phyloP scores from a whole-genome alignment of 2,329 filamentous ascomycete genomes.

The Cytospora piceicola region DNA sequence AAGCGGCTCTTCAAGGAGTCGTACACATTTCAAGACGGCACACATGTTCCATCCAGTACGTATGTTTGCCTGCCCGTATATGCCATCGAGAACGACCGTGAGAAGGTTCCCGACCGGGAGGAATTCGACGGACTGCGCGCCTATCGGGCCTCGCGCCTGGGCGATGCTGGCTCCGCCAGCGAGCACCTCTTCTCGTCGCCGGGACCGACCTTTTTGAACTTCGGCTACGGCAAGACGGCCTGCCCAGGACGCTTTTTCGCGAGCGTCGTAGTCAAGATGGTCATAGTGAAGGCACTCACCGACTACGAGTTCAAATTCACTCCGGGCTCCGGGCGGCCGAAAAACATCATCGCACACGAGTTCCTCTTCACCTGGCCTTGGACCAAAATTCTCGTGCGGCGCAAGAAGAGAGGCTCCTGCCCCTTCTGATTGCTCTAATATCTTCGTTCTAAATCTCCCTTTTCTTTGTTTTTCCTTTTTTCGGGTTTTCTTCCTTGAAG shows the following conservation, averaged over 20 bases:
- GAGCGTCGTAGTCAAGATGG: slow-evolving; percentile 38
- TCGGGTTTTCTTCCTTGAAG: too few species aligned
- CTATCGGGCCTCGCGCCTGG: slow-evolving; percentile 37
- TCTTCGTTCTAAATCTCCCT: background rate
- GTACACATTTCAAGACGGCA: slow-evolving; percentile 9
- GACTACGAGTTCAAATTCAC: slow-evolving; percentile 38
- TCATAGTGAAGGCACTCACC: slow-evolving; percentile 36
- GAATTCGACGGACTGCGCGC: slow-evolving; percentile 42
- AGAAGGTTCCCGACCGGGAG: slow-evolving; percentile 36
- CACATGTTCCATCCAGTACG: slow-evolving; percentile 21
- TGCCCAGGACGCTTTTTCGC: slow-evolving; percentile 43
- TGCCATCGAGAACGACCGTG: slow-evolving; percentile 38
- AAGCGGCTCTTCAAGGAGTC: slow-evolving; percentile 1
- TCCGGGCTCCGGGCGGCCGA: slow-evolving; percentile 32
- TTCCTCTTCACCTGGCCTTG: slow-evolving; percentile 34
- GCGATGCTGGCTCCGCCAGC: background rate
- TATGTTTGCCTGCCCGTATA: slow-evolving; percentile 27
- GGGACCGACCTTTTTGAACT: slow-evolving; percentile 38
- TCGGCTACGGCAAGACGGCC: slow-evolving; percentile 43
- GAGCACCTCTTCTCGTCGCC: slow-evolving; percentile 33
- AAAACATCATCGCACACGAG: slow-evolving; percentile 33
- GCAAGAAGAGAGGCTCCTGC: background rate
- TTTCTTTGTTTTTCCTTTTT: background rate
- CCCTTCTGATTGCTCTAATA: background rate
- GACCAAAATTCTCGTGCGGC: slow-evolving; percentile 28